phyloP scores from a whole-genome alignment of 768 basidiomycete genomes.

The Strobilomyces confusus region DNA sequence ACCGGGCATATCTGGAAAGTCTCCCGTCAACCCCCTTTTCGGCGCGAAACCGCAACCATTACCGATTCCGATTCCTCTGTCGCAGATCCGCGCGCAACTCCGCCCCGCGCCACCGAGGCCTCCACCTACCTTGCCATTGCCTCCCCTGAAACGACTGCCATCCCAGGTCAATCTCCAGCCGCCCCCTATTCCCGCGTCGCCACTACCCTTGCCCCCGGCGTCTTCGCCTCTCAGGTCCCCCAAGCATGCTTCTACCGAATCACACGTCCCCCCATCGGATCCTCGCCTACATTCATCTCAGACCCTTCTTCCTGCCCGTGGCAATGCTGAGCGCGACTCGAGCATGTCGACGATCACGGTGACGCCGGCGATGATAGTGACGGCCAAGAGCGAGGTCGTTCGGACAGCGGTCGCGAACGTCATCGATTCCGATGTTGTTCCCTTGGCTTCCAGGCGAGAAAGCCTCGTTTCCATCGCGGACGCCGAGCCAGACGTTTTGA shows the following conservation, averaged over 20 bases:
- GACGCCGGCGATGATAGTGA: constrained; percentile 38
- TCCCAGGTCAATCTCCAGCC: constrained; percentile 15
- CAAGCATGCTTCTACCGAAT: constrained; percentile 1
- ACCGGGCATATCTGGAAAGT: constrained; percentile 20
- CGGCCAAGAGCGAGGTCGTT: constrained; percentile 46
- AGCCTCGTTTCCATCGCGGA: constrained; percentile 11
- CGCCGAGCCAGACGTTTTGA: neutral
- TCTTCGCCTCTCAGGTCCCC: constrained; percentile 1
- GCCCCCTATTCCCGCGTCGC: constrained; percentile 2
- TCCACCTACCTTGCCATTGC: constrained; percentile 20
- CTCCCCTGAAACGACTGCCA: constrained; percentile 16
- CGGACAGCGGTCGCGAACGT: constrained; percentile 52
- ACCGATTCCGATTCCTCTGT: constrained; percentile 24
- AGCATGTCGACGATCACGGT: constrained; percentile 43
- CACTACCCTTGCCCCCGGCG: constrained; percentile 9
- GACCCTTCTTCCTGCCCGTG: constrained; percentile 13
- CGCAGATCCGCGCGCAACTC: constrained; percentile 29
- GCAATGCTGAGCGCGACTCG: constrained; percentile 27
- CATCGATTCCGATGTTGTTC: constrained; percentile 33
- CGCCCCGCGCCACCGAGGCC: constrained; percentile 25
- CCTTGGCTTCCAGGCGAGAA: constrained; percentile 14
- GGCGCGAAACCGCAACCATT: constrained; percentile 23
- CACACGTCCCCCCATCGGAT: constrained; percentile 1
- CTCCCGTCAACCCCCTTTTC: constrained; percentile 24
- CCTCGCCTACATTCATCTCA: constrained; percentile 19